Base-by-base conservation (phyloP, 306 rosid species). In the Arachis stenosperma region DNA sequence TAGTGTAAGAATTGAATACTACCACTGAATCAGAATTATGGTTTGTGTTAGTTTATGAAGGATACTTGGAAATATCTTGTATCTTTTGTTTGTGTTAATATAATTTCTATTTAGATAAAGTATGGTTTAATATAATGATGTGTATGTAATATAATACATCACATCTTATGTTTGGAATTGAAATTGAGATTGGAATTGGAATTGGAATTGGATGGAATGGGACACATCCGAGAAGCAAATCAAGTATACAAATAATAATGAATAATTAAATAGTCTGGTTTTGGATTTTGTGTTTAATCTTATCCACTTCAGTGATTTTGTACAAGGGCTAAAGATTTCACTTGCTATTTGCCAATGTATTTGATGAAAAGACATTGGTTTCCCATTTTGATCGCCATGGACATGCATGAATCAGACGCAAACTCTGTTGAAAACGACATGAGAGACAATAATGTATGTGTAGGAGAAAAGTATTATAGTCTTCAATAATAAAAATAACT, bases 161-260 rank as follows among this genome's bases (percentile, higher is more conserved):
- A 22, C 1, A 22, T 22, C 27, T 22, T 22, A 22, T 22, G 27
- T 22, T 22, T 22, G 27, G 27, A 22, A 22, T 22, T 22, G 27
- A 17, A 17, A 17, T 22, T 22, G 27, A 1, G 1, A 22, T 22
- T 22, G 27, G 1, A 22, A 22, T 22, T 22, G 27, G 27, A 22
- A 22, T 22, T 22, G 27, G 1, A 22, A 22, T 22, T 13, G 8
- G 9, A 12, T 30, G 15, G 59, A 36, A 33, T 44, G 5, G 17
- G 27, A 22, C 27, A 9, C 33, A 70, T 43, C 43, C 12, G 9
- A 59, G 67, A 59, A 58, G 65, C 68, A 33, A 60, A 46, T 36
- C 11, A 8, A 15, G 60, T 39, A 46, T 33, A 33, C 37, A 33
- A 33, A 33, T 33, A 2, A 33, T 2, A 1, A 33, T 33, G 37